These are phyloP conservation scores for Penicillium capsulatum DNA, from an alignment of 2,329 filamentous ascomycete species.

Conservation along the genomic window DNA sequence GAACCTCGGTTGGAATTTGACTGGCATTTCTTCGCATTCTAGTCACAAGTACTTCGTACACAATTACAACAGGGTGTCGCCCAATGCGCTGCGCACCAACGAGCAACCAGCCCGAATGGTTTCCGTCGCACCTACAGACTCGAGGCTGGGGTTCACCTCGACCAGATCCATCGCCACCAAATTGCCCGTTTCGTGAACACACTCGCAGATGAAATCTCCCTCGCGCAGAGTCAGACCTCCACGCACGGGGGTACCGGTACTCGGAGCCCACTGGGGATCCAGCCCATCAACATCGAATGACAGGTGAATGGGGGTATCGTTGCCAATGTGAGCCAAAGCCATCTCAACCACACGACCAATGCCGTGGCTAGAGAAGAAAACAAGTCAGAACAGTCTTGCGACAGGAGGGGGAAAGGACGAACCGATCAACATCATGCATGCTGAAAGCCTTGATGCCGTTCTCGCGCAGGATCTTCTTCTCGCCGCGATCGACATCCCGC, in stretches of 20 bases:
- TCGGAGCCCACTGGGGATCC: constrained; percentile 93
- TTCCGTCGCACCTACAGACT: constrained; percentile 68
- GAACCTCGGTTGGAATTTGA: no score
- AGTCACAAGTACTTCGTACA: no score
- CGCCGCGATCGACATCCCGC: constrained; percentile 83
- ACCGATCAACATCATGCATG: constrained; percentile 97
- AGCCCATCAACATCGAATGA: constrained; percentile 96
- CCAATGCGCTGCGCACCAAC: constrained; percentile 83
- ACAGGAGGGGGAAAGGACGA: constrained; percentile 32
- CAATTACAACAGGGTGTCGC: constrained; percentile 76
- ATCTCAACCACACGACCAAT: constrained; percentile 97
- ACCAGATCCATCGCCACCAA: constrained; percentile 77
- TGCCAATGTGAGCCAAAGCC: constrained; percentile 93
- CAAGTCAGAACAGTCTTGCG: no score
- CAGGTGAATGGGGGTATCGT: constrained; percentile 91
- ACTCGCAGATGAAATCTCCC: constrained; percentile 94
- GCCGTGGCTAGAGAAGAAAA: constrained; percentile 64
- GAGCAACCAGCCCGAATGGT: constrained; percentile 89
- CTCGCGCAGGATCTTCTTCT: constrained; percentile 87
- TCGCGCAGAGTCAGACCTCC: constrained; percentile 90
- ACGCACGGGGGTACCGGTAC: constrained; percentile 89
- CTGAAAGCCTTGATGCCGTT: constrained; percentile 92
- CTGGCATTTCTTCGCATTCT: no score
- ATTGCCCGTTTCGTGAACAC: constrained; percentile 73
- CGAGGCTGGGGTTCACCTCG: constrained; percentile 72